phyloP scores from a whole-genome alignment of 345 rosid genomes.

The Pistacia atlantica region DNA sequence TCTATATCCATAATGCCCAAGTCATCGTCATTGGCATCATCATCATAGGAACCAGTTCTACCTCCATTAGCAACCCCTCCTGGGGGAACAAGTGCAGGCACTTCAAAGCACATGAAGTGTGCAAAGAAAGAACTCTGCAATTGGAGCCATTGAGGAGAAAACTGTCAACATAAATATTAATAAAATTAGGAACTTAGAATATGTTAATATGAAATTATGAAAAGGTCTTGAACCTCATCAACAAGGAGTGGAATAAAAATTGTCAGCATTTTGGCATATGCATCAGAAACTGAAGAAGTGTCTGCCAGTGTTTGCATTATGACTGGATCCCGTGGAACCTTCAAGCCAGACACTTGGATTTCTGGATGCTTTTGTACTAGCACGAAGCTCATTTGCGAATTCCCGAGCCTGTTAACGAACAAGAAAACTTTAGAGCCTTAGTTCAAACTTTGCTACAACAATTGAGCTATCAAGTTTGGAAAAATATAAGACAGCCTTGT shows the following conservation, averaged over 20 bases:
- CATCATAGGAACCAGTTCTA: conserved; percentile 50
- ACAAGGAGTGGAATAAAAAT: conserved; percentile 98
- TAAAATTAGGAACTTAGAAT: conserved; percentile 11
- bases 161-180: conserved; percentile 16
- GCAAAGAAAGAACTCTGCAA: conserved; percentile 99
- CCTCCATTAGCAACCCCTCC: conserved; percentile 70
- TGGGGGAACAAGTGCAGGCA: conserved; percentile 91
- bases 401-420: conserved; percentile 87
- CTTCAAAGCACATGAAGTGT: conserved; percentile 99
- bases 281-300: conserved; percentile 93
- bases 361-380: conserved; percentile 95
- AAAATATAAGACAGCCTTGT: neutral
- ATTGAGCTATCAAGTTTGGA: neutral
- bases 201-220: conserved; percentile 17
- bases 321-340: conserved; percentile 82
- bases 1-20: conserved; percentile 97
- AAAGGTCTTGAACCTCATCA: conserved; percentile 69
- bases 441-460: neutral
- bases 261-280: conserved; percentile 95
- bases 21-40: conserved; percentile 74
- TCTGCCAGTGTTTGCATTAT: conserved; percentile 64
- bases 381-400: conserved; percentile 99
- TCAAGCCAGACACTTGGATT: conserved; percentile 97
- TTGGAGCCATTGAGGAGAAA: conserved; percentile 30
- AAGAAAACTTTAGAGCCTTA: conserved; percentile 10